These are phyloP conservation scores for Talaromyces sp. DNA, from an alignment of 2,329 filamentous ascomycete genomes.

Conservation along the genomic window DNA sequence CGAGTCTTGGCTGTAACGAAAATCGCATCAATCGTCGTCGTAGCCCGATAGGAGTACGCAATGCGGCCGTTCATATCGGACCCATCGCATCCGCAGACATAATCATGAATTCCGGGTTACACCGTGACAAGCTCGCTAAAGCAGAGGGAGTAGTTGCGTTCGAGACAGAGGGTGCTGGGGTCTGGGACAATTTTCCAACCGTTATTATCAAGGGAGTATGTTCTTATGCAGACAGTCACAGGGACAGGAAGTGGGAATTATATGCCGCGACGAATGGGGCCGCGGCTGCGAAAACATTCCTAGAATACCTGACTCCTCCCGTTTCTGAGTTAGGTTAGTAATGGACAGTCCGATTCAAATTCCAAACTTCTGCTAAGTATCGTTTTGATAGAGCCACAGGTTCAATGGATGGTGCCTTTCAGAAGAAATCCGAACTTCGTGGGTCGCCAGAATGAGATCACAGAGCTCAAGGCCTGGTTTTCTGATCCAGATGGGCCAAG, in stretches of 20 bases:
- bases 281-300: neutral
- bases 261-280: neutral
- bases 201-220: slow-evolving; percentile 1
- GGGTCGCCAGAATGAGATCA: slow-evolving; percentile 14
- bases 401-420: slow-evolving; percentile 18
- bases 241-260: neutral
- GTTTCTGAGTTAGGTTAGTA: too few relatives aligned
- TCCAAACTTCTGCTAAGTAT: too few relatives aligned
- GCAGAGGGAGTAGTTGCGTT: slow-evolving; percentile 18
- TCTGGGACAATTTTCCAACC: slow-evolving; percentile 18
- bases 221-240: slow-evolving; percentile 5
- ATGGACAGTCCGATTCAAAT: too few relatives aligned
- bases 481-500: neutral
- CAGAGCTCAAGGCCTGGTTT: slow-evolving; percentile 2
- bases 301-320: neutral
- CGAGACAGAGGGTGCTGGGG: slow-evolving; percentile 27
- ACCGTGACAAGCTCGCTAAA: slow-evolving; percentile 2
- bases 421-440: slow-evolving; percentile 12
- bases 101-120: slow-evolving; percentile 1
- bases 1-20: neutral
- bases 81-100: slow-evolving; percentile 4
- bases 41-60: neutral
- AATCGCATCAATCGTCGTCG: neutral
- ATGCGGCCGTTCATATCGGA: neutral
- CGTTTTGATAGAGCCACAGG: too few relatives aligned